phyloP scores from a whole-genome alignment of 1,139 yeast species.

The Blastobotrys serpentis region DNA sequence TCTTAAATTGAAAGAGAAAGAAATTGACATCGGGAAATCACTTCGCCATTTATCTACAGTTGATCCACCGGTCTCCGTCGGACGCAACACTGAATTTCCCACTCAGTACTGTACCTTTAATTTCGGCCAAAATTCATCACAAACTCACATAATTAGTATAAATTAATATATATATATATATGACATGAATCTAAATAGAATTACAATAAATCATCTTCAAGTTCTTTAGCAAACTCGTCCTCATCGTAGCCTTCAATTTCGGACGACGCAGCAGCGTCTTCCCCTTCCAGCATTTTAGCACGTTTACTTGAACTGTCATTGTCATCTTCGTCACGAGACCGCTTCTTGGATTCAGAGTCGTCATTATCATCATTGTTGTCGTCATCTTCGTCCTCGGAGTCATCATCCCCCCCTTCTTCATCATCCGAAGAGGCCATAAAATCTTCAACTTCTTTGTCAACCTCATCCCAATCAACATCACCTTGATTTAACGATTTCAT shows the following conservation, averaged over 20 bases:
- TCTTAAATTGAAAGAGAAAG: too few relatives aligned
- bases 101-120: too few relatives aligned
- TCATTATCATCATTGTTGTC: constrained; percentile 22
- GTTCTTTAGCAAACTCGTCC: constrained; percentile 45
- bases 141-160: neutral
- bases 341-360: constrained; percentile 21
- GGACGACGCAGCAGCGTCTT: constrained; percentile 30
- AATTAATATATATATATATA: neutral
- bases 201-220: constrained; percentile 34
- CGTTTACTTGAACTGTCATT: constrained; percentile 22
- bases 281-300: constrained; percentile 17
- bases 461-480: constrained; percentile 41
- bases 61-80: neutral
- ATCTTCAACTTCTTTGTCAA: constrained; percentile 41
- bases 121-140: too few relatives aligned
- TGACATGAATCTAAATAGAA: neutral
- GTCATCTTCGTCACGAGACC: constrained; percentile 30
- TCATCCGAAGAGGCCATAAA: constrained; percentile 37
- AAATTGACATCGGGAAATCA: too few relatives aligned
- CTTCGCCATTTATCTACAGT: too few relatives aligned
- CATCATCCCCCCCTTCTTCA: too few relatives aligned
- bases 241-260: constrained; percentile 32
- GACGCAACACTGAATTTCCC: neutral
- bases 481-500: constrained; percentile 36
- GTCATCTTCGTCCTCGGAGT: constrained; percentile 33